These are phyloP conservation scores for Phytophthora aleatoria DNA, from an alignment of 352 stramenopile species.

Conservation along the genomic window DNA sequence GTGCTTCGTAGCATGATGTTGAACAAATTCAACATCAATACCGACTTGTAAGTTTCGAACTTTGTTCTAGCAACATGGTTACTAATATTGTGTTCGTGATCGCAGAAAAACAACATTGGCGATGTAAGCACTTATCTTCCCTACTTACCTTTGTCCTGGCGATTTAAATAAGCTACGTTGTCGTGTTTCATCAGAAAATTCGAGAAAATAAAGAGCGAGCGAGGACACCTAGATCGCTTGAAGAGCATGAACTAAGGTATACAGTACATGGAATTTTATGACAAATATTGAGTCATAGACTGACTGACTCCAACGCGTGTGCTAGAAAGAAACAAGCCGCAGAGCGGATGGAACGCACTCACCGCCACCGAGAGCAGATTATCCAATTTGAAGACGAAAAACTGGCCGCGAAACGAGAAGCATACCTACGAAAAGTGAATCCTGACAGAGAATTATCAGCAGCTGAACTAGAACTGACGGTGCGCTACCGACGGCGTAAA, in stretches of 20 bases:
- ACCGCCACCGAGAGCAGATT: constrained; percentile 50
- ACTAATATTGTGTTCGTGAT: neutral
- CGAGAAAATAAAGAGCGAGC: constrained; percentile 60
- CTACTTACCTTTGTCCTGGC: neutral
- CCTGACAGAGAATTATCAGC: constrained; percentile 25
- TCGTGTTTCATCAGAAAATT: constrained; percentile 49
- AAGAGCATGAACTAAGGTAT: constrained; percentile 39
- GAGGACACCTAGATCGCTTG: constrained; percentile 26
- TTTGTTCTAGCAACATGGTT: neutral
- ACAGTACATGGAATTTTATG: neutral
- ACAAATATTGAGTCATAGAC: neutral
- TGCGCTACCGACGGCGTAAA: constrained; percentile 44
- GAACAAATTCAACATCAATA: constrained; percentile 50
- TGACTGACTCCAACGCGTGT: constrained; percentile 9
- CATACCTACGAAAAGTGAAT: constrained; percentile 44
- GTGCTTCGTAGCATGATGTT: constrained; percentile 37
- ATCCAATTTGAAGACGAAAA: constrained; percentile 45
- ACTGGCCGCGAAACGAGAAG: constrained; percentile 37
- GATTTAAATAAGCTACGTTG: neutral
- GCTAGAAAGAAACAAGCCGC: constrained; percentile 72
- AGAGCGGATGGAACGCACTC: constrained; percentile 49
- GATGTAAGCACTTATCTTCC: constrained; percentile 25
- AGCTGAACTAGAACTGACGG: constrained; percentile 39
- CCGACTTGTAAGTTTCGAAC: constrained; percentile 34
- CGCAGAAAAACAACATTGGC: constrained; percentile 45